phyloP scores from a whole-genome alignment of 2,329 filamentous ascomycete genomes.

The Coniochaeta sp. region DNA sequence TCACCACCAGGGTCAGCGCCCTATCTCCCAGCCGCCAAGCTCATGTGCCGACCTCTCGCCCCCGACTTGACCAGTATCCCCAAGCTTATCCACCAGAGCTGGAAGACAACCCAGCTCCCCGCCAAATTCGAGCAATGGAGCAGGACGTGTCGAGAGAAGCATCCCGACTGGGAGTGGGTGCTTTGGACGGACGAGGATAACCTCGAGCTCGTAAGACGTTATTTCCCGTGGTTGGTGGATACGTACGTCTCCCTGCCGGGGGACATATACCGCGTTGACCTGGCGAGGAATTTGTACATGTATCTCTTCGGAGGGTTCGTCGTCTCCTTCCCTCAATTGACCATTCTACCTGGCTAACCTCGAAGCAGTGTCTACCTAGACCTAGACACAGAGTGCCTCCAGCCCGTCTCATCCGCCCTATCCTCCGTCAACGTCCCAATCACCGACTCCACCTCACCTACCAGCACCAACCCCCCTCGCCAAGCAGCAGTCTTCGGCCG shows the following conservation, averaged over 20 bases:
- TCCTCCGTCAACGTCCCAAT: too few species aligned
- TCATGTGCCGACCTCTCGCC: neutral
- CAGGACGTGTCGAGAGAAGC: constrained; percentile 19
- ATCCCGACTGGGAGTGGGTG: constrained; percentile 27
- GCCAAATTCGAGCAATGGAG: constrained; percentile 23
- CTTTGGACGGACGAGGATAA: constrained; percentile 30
- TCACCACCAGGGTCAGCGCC: too few species aligned
- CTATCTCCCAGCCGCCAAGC: neutral
- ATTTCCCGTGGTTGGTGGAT: constrained; percentile 23
- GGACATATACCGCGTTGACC: constrained; percentile 24
- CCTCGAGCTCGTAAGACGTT: constrained; percentile 20
- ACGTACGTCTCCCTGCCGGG: constrained; percentile 21
- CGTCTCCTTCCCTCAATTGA: neutral
- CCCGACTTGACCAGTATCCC: constrained; percentile 20
- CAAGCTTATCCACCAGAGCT: constrained; percentile 26
- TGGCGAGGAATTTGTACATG: constrained; percentile 26
- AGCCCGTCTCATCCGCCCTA: constrained; percentile 10
- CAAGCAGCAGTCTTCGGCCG: constrained; percentile 22
- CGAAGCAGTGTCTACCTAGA: constrained; percentile 20
- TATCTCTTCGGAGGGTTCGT: constrained; percentile 26
- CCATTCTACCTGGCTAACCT: too few species aligned
- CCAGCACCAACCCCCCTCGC: constrained; percentile 9
- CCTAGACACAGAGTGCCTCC: constrained; percentile 24
- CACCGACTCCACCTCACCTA: too few species aligned
- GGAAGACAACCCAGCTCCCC: constrained; percentile 17